These are phyloP conservation scores for Gossypioides kirkii DNA, from an alignment of 345 rosid genomes.

Conservation along the genomic window DNA sequence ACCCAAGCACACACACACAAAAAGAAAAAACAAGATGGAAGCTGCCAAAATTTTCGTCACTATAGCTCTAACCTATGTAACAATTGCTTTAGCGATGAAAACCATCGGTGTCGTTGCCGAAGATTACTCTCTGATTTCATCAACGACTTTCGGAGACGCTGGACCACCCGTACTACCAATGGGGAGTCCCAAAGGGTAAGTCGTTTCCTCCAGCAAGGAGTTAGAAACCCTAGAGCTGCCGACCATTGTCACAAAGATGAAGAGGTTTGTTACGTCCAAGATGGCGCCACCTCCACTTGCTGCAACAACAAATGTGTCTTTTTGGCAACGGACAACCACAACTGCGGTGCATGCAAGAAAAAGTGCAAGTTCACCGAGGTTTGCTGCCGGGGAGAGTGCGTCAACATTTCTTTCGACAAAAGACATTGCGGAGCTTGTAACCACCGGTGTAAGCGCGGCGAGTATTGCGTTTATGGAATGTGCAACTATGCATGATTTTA, in stretches of 20 bases:
- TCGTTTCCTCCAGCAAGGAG: constrained; percentile 51
- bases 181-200: constrained; percentile 35
- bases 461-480: constrained; percentile 60
- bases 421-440: constrained; percentile 76
- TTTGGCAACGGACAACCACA: constrained; percentile 34
- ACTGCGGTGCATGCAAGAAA: constrained; percentile 72
- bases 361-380: constrained; percentile 55
- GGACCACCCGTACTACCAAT: not conserved
- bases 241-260: constrained; percentile 55
- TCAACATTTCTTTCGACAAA: constrained; percentile 46
- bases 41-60: constrained; percentile 33
- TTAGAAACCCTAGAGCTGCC: constrained; percentile 59
- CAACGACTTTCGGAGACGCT: not conserved
- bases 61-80: constrained; percentile 40
- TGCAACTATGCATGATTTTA: constrained; percentile 55
- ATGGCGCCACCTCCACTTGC: constrained; percentile 40
- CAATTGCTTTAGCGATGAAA: constrained; percentile 33
- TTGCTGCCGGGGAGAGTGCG: constrained; percentile 76
- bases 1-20: not conserved
- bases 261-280: constrained; percentile 28
- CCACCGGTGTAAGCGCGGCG: constrained; percentile 38
- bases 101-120: constrained; percentile 19
- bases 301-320: constrained; percentile 81
- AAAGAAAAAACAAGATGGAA: constrained; percentile 29
- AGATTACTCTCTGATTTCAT: constrained; percentile 5